Percentiles rank a stretch among this genome's conserved stretches.
Evolutionary conservation across 83 land plant genomes (phyloP).

Genomic region (Thuja plicata): DNA sequence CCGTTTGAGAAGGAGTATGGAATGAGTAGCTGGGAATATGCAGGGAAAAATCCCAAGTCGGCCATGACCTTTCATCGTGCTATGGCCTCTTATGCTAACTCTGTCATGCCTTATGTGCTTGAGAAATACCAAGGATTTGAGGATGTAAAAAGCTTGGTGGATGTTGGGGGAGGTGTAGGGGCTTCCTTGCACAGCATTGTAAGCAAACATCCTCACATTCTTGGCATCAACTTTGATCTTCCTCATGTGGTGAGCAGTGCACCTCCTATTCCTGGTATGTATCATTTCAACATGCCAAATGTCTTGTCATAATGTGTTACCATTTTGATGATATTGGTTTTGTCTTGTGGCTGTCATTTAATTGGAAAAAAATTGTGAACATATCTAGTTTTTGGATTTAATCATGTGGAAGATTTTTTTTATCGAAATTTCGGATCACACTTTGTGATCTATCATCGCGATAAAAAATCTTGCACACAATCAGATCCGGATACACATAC

Average conservation of each 20-base stretch:
- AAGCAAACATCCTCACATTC: conserved; percentile 50
- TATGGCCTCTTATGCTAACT: neutral
- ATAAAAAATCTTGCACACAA: too few relatives aligned
- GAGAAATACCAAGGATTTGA: conserved; percentile 34
- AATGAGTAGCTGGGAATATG: neutral
- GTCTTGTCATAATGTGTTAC: too few relatives aligned
- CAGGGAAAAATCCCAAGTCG: neutral
- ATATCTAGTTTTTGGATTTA: too few relatives aligned
- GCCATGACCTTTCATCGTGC: neutral
- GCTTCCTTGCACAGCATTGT: conserved; percentile 32
- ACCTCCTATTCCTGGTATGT: conserved; percentile 43
- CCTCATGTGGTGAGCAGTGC: conserved; percentile 57
- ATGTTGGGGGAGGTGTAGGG: conserved; percentile 74
- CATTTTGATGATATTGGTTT: too few relatives aligned
- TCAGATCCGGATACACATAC: too few relatives aligned
- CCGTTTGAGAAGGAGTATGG: neutral
- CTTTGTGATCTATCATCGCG: too few relatives aligned
- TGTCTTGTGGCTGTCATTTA: too few relatives aligned
- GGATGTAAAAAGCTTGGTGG: conserved; percentile 52
- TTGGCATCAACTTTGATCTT: conserved; percentile 68
- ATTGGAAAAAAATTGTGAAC: too few relatives aligned
- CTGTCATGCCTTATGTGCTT: neutral
- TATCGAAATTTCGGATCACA: too few relatives aligned
- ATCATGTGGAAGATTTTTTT: too few relatives aligned
- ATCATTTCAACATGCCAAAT: too few relatives aligned